Evolutionary conservation across 495 filamentous ascomycete genomes (phyloP), one percentile per base, ranked within the genome.

Genomic region (Podospora conica): DNA sequence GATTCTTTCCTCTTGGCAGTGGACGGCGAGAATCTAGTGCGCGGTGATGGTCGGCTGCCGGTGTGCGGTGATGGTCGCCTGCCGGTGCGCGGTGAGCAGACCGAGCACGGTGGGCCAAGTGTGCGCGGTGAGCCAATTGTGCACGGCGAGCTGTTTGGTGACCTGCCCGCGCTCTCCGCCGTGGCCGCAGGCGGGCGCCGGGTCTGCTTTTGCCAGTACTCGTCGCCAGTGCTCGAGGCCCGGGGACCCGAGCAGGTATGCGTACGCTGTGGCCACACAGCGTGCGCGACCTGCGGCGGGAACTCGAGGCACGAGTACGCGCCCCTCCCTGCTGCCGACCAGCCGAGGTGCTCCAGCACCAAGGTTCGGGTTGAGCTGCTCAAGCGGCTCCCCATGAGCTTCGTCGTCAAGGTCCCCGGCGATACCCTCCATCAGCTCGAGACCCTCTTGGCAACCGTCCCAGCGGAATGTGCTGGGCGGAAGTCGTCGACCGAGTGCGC

Each of bases 251-350:
- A 24, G 3, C 10, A 54, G 9, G 10, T 24, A 22, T 75, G 73
- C 48, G 20, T 23, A 0, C 27, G 53, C 15, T 75, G 73, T 60
- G 63, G 65, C 5, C 57, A 55, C 3, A 68, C 65, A 0, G 68
- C 68, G 18, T 75, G 73, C 58, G 11, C 60, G 4, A 28, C 6
- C 40, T 81, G 79, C 61, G 58, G 66, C 22, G 74, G 78, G 2
- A 80, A 79, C 48, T 78, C 79, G 0, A 15, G 10, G 7, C 79
- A 81, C 56, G 22, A 63, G 1, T 75, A 40, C 22, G 5, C n/a
- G n/a, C 33, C 53, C 3, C 40, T 48, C 7, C 5, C 40, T 61
- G 21, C 29, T 22, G 12, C 18, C 24, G 23, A 24, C 15, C 21
- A n/a, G 15, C 33, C 12, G 33, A 24, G 53, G 28, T 21, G 21